These are phyloP conservation scores for Pyrenopolyporus hunteri DNA, from an alignment of 495 filamentous ascomycete genomes.

Conservation along the genomic window DNA sequence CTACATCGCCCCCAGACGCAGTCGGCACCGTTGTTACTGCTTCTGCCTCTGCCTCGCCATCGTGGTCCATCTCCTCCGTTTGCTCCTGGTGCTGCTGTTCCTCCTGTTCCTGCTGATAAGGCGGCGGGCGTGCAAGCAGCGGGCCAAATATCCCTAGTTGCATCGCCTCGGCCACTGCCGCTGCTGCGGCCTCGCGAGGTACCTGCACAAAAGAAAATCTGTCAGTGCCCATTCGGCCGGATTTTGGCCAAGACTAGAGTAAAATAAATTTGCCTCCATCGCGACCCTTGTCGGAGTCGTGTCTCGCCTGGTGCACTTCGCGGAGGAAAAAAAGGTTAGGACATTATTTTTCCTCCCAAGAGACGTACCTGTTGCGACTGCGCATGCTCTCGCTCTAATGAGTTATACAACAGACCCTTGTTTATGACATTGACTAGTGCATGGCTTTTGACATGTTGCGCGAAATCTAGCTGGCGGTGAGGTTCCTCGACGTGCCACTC, in stretches of 20 bases:
- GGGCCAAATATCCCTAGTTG: constrained; percentile 57
- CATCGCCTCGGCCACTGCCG: constrained; percentile 51
- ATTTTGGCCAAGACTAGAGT: constrained; percentile 37
- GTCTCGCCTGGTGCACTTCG: constrained; percentile 35
- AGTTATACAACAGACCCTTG: constrained; percentile 76
- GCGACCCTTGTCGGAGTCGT: constrained; percentile 34
- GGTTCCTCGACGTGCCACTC: constrained; percentile 77
- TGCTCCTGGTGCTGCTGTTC: constrained; percentile 30
- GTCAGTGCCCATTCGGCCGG: constrained; percentile 50
- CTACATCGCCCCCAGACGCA: constrained; percentile 46
- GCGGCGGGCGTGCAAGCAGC: constrained; percentile 46
- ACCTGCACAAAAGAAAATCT: constrained; percentile 50
- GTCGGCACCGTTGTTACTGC: constrained; percentile 9
- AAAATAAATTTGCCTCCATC: constrained; percentile 36
- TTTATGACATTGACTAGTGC: constrained; percentile 77
- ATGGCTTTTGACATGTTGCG: constrained; percentile 75
- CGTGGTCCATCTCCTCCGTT: constrained; percentile 42
- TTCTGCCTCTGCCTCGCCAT: constrained; percentile 46
- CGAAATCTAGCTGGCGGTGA: constrained; percentile 73
- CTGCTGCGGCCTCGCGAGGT: constrained; percentile 48
- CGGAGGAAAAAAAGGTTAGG: constrained; percentile 27
- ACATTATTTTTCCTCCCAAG: constrained; percentile 6
- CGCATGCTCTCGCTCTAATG: constrained; percentile 65
- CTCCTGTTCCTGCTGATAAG: constrained; percentile 41
- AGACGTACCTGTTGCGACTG: constrained; percentile 63